Conservation (phyloP, 2,329 filamentous ascomycete species). For the Colletotrichum liriopes region DNA sequence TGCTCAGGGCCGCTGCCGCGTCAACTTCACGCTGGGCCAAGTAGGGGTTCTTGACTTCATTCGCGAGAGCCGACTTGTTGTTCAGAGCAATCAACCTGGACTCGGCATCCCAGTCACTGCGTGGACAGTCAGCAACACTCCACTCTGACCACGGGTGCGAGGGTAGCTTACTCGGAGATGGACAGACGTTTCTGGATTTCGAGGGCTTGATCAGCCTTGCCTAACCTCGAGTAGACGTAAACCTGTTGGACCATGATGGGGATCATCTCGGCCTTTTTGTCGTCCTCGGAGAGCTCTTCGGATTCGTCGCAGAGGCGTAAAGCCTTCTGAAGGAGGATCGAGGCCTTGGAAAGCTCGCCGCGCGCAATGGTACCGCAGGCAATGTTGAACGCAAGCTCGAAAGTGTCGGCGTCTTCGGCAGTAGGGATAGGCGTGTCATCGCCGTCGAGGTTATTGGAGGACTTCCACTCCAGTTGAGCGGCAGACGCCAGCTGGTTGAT, state of each 20-base stretch:
- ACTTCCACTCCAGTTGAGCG: constrained; percentile 81
- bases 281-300: constrained; percentile 81
- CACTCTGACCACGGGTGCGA: neutral
- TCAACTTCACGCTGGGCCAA: constrained; percentile 75
- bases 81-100: constrained; percentile 77
- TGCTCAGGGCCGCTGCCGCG: constrained; percentile 65
- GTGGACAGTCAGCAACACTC: constrained; percentile 48
- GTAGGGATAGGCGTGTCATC: constrained; percentile 57
- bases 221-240: constrained; percentile 78
- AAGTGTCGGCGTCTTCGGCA: constrained; percentile 78
- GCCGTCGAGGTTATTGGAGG: constrained; percentile 57
- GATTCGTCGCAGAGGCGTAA: constrained; percentile 80
- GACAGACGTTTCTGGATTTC: constrained; percentile 74
- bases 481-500: constrained; percentile 83
- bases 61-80: constrained; percentile 67
- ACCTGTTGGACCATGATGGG: constrained; percentile 85
- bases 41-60: constrained; percentile 73
- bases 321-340: constrained; percentile 78
- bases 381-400: constrained; percentile 87
- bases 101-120: constrained; percentile 77
- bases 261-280: constrained; percentile 81
- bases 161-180: constrained; percentile 69
- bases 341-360: constrained; percentile 76
- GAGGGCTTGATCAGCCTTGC: constrained; percentile 76
- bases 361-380: constrained; percentile 81